Conservation (phyloP, 1,139 yeast species). For the Debaryomyces singareniensis region DNA sequence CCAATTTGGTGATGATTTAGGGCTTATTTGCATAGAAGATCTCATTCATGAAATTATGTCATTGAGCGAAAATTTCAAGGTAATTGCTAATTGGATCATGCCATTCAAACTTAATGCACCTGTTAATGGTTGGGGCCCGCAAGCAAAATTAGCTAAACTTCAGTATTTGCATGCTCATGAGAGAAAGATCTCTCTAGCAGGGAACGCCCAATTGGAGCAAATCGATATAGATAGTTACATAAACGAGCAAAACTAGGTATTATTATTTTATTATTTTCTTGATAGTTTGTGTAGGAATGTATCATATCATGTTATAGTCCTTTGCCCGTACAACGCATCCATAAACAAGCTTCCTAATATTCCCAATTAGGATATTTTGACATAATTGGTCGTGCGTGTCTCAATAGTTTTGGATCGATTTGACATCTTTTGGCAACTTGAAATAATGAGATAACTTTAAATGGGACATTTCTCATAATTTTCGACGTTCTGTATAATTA, state of each 20-base stretch:
- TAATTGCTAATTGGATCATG: slow-evolving; percentile 52
- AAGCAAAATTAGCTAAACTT: slow-evolving; percentile 47
- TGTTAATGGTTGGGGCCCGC: slow-evolving; percentile 66
- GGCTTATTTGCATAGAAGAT: slow-evolving; percentile 75
- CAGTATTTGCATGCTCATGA: slow-evolving; percentile 39
- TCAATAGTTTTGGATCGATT: slow-evolving; percentile 1
- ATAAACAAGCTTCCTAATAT: too few relatives aligned
- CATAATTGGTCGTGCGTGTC: not conserved
- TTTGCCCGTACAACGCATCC: too few relatives aligned
- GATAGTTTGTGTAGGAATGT: too few relatives aligned
- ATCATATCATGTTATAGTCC: too few relatives aligned
- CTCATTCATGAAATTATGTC: slow-evolving; percentile 62
- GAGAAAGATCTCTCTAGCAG: slow-evolving; percentile 49
- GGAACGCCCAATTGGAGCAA: slow-evolving; percentile 58
- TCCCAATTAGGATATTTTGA: not conserved
- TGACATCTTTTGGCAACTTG: not conserved
- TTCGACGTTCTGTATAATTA: too few relatives aligned
- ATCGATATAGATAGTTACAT: slow-evolving; percentile 65
- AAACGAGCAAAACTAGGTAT: slow-evolving; percentile 48
- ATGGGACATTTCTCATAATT: slow-evolving; percentile 1
- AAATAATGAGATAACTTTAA: not conserved
- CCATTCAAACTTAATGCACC: slow-evolving; percentile 70
- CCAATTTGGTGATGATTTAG: slow-evolving; percentile 55
- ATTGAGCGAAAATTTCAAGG: slow-evolving; percentile 57
- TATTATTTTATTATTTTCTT: slow-evolving; percentile 1